Conservation (phyloP, 2,329 filamentous ascomycete genomes). For the Dothideomycetes sp. region DNA sequence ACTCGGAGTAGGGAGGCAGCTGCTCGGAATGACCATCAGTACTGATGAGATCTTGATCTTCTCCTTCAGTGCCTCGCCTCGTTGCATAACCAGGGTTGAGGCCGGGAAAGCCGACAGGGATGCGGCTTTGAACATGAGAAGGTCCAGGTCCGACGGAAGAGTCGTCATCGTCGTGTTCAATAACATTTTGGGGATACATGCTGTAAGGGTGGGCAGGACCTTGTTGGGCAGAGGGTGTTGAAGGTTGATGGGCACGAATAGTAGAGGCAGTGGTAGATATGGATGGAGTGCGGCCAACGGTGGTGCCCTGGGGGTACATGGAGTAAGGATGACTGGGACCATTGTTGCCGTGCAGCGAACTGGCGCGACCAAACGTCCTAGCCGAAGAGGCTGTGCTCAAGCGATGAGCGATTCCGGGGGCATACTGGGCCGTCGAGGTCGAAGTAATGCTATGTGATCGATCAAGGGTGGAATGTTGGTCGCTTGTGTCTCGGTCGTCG, state of each 20-base stretch:
- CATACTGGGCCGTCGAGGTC: conserved; percentile 27
- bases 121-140: conserved; percentile 37
- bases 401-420: conserved; percentile 19
- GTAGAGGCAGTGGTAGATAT: conserved; percentile 61
- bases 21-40: conserved; percentile 85
- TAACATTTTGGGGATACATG: conserved; percentile 74
- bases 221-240: conserved; percentile 50
- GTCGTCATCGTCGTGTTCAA: conserved; percentile 46
- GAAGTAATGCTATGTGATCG: conserved; percentile 23
- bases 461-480: conserved; percentile 18
- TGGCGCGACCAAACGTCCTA: conserved; percentile 37
- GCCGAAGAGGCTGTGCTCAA: conserved; percentile 32
- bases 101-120: conserved; percentile 68
- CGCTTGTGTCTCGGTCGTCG: conserved; percentile 19
- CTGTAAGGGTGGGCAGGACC: conserved; percentile 74
- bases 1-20: conserved; percentile 82
- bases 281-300: conserved; percentile 49
- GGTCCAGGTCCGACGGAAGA: conserved; percentile 25
- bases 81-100: conserved; percentile 56
- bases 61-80: conserved; percentile 67
- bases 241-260: conserved; percentile 47
- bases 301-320: conserved; percentile 69
- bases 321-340: conserved; percentile 77
- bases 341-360: conserved; percentile 59
- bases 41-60: conserved; percentile 82